Evolutionary conservation across 2,329 filamentous ascomycete species (phyloP), one percentile per base, ranked within the genome.

Genomic region (Beauveria australis): DNA sequence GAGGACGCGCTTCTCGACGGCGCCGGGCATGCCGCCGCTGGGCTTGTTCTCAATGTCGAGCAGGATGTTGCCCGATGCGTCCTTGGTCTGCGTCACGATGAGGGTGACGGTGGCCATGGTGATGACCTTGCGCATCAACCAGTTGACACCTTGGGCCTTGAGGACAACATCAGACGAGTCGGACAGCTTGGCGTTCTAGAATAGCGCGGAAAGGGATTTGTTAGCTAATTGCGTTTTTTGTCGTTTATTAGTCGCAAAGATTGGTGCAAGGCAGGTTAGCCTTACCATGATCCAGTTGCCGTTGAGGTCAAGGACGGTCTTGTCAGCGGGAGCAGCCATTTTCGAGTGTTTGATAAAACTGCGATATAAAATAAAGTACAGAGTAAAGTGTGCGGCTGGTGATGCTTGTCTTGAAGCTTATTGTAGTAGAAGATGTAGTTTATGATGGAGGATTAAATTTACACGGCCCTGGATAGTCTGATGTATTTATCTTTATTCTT

Each of bases 111-210:
- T 62, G 53, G 59, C 61, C 48, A 61, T 57, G 58, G 61, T 60
- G 60, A 65, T 63, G 56, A 64, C 64, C 60, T 65, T 65, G 63
- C 64, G 64, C 59, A 62, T 64, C 56, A 65, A 46, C 64, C 64
- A 65, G 61, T 62, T 64, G 57, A 65, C 63, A 26, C 63, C 63
- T 58, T 65, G 64, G 30, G 62, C 59, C 60, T 62, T 64, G 46
- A 65, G 64, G 18, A 65, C 58, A 30, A 56, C 60, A 43, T 65
- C 64, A 6, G 63, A 63, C 43, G 62, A 62, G 48, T 63, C 64
- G 26, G 64, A 65, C 28, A 65, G 22, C 28, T 55, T 56, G 53
- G 53, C 47, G 46, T 61, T 61, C 59, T 61, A 30, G 47, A 46
- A 24, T 40, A 26, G 16, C 37, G 26, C 22, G 22, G 16, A 16